Evolutionary conservation across 352 stramenopile genomes (phyloP).

Genomic region (Phytophthora crassamura): DNA sequence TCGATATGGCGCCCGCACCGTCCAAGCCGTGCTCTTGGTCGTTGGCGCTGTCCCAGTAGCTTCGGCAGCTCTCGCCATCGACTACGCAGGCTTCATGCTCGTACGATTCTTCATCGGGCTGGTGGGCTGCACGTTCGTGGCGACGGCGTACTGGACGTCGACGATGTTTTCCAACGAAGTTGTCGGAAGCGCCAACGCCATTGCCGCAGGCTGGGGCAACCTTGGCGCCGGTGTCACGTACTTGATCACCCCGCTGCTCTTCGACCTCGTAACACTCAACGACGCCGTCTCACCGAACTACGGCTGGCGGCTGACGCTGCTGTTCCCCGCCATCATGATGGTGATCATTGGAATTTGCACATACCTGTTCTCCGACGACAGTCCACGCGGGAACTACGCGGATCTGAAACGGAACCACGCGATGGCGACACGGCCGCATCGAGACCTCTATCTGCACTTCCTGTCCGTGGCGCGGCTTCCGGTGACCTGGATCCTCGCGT

Average conservation of each 20-base stretch:
- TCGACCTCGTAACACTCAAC: constrained; percentile 80
- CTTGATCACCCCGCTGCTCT: constrained; percentile 85
- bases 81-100: constrained; percentile 69
- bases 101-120: constrained; percentile 94
- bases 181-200: constrained; percentile 32
- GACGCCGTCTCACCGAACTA: constrained; percentile 41
- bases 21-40: constrained; percentile 77
- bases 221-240: constrained; percentile 90
- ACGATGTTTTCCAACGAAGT: constrained; percentile 35
- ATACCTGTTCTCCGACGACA: constrained; percentile 33
- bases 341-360: constrained; percentile 63
- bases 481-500: constrained; percentile 90
- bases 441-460: constrained; percentile 32
- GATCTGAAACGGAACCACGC: constrained; percentile 49
- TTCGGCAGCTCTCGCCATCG: constrained; percentile 78
- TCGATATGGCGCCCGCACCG: constrained; percentile 83
- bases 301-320: constrained; percentile 53
- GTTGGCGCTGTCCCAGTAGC: constrained; percentile 81
- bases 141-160: constrained; percentile 30
- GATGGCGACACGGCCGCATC: constrained; percentile 45
- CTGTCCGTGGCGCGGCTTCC: constrained; percentile 44
- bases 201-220: constrained; percentile 93
- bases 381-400: constrained; percentile 51
- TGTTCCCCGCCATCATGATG: constrained; percentile 89
- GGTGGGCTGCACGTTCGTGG: constrained; percentile 84